These are phyloP conservation scores for Cladosporium colombiae DNA, from an alignment of 2,329 filamentous ascomycete genomes.

Conservation along the genomic window DNA sequence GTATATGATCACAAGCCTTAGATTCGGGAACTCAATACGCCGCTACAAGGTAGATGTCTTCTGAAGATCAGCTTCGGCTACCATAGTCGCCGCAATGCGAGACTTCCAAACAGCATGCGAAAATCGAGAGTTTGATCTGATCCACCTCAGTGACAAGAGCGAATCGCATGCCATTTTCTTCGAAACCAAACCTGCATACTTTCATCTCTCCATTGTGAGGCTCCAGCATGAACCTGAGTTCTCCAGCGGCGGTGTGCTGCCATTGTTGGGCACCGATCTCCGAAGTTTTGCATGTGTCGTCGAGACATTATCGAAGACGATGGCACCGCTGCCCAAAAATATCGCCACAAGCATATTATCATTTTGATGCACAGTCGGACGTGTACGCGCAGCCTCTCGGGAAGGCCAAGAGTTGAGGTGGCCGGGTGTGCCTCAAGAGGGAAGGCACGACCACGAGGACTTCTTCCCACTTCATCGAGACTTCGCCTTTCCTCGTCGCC, in stretches of 20 bases:
- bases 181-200: neutral
- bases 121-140: neutral
- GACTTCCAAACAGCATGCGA: neutral
- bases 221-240: neutral
- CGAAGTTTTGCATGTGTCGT: neutral
- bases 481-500: neutral
- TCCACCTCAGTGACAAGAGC: neutral
- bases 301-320: neutral
- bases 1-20: neutral
- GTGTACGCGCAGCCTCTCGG: neutral
- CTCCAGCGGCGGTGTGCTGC: neutral
- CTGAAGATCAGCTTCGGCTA: neutral
- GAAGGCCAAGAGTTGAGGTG: neutral
- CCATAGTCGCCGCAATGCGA: neutral
- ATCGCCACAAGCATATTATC: neutral
- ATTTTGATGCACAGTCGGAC: neutral
- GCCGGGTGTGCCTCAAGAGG: neutral
- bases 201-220: neutral
- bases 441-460: neutral
- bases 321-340: neutral
- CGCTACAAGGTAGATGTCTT: neutral
- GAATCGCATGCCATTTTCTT: neutral
- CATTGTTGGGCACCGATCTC: neutral
- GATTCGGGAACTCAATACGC: neutral
- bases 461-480: neutral